phyloP scores from a whole-genome alignment of 176 grass and related monocot species.

The Avena sativa region DNA sequence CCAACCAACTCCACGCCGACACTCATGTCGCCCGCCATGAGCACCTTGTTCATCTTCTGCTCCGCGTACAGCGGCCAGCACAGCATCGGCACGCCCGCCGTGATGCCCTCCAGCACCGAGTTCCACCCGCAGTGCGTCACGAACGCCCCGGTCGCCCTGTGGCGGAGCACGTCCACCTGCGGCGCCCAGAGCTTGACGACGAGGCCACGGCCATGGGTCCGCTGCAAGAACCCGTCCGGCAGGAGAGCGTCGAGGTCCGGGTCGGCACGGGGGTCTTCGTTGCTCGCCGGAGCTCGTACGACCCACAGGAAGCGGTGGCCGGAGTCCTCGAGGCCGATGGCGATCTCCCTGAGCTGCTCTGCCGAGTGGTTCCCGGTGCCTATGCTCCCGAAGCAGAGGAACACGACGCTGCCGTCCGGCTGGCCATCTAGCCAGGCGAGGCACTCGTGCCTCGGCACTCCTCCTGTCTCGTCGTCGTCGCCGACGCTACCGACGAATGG shows the following conservation, averaged over 20 bases:
- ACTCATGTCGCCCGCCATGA: neutral
- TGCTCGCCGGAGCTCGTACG: neutral
- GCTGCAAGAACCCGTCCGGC: too few species aligned
- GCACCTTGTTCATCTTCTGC: slow-evolving; percentile 14
- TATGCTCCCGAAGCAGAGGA: slow-evolving; percentile 47
- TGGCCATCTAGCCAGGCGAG: slow-evolving; percentile 38
- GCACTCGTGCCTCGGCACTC: slow-evolving; percentile 5
- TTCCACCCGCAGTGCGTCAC: slow-evolving; percentile 63
- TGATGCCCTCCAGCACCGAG: slow-evolving; percentile 29
- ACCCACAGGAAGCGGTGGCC: neutral
- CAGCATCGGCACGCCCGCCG: neutral
- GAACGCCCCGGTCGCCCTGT: neutral
- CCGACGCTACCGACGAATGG: neutral
- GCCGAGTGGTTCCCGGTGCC: neutral
- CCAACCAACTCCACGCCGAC: neutral
- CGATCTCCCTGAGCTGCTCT: neutral
- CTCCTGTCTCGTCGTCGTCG: too few species aligned
- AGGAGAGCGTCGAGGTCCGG: neutral
- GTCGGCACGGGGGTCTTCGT: neutral
- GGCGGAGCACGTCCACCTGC: neutral
- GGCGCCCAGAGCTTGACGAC: too few species aligned
- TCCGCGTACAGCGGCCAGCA: neutral
- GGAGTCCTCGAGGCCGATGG: neutral
- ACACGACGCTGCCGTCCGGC: slow-evolving; percentile 22
- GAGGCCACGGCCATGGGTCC: too few species aligned